These are phyloP conservation scores for Colletotrichum liriopes DNA, from an alignment of 2,329 filamentous ascomycete genomes.

Conservation along the genomic window DNA sequence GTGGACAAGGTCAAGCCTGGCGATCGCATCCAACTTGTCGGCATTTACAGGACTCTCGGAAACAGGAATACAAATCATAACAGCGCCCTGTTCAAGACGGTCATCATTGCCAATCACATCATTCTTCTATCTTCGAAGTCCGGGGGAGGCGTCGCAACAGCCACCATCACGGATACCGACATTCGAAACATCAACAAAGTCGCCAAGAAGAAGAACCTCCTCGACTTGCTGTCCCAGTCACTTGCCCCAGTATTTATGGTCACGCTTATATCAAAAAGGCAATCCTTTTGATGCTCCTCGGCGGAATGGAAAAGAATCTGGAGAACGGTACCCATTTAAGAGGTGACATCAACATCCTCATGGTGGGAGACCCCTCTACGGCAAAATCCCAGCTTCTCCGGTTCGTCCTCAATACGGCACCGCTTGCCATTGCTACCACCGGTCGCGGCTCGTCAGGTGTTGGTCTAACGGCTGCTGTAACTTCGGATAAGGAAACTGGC, in stretches of 20 bases:
- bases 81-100: conserved; percentile 94
- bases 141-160: conserved; percentile 91
- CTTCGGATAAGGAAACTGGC: conserved; percentile 96
- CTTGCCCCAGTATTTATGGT: conserved; percentile 95
- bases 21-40: conserved; percentile 96
- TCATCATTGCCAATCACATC: conserved; percentile 94
- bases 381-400: conserved; percentile 98
- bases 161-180: conserved; percentile 94
- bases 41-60: conserved; percentile 93
- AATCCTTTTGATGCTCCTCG: conserved; percentile 93
- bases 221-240: conserved; percentile 93
- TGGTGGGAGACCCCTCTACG: conserved; percentile 98
- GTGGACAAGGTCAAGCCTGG: conserved; percentile 96
- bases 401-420: conserved; percentile 97
- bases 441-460: conserved; percentile 97
- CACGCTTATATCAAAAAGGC: conserved; percentile 99
- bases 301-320: conserved; percentile 98
- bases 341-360: conserved; percentile 99
- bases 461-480: conserved; percentile 96
- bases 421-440: conserved; percentile 95
- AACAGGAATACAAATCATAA: conserved; percentile 93
- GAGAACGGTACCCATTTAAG: conserved; percentile 98
- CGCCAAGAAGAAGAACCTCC: conserved; percentile 92
- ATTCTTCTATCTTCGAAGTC: conserved; percentile 96
- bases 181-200: conserved; percentile 99